Evolutionary conservation across 2,329 filamentous ascomycete genomes (phyloP), one percentile per base, ranked within the genome.

Genomic region (Rhexocercosporidium sp.): DNA sequence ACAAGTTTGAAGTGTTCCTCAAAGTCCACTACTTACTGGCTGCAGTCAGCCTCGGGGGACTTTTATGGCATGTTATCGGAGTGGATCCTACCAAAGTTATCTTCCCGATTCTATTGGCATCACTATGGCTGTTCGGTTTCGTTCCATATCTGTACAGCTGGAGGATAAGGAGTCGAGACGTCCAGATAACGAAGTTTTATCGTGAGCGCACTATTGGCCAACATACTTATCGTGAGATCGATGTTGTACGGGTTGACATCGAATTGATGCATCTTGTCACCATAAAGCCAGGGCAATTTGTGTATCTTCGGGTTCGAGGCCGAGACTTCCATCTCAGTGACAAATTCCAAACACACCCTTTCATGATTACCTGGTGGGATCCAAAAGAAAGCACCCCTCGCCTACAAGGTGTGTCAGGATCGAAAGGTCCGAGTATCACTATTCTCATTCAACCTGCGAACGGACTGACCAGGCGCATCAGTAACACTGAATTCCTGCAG

Each of bases 361-460:
- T 62, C 2, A 37, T 44, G 5, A 37, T 62, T 7, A 39, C 20
- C n/a, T 62, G 44, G 59, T 62, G 46, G 59, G 46, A 62, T 31
- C 18, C 3, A 9, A 7, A 41, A 20, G 11, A 22, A 20, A 22
- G 14, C 16, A 34, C 46, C 12, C 18, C 18, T 18, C 11, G 29
- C n/a, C 51, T 25, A 7, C 39, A 41, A 41, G 25, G 8, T 56
- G 4, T 31, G 22, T 7, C 27, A 56, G 2, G 25, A n/a, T 31
- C 51, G 25, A 56, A n/a, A 31, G 25, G 8, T 27, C 18, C 22
- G 18, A 27, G 18, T 27, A 27, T 62, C 3, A 22, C 27, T 16
- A 51, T 62, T 4, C 59, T 62, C 18, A n/a, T 62, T 20, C 4
- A 53, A 49, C 59, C 59, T 25, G 25, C 18, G 9, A 34, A 25